These are phyloP conservation scores for Colletotrichum falcatum DNA, from an alignment of 2,329 filamentous ascomycete species.

Conservation along the genomic window DNA sequence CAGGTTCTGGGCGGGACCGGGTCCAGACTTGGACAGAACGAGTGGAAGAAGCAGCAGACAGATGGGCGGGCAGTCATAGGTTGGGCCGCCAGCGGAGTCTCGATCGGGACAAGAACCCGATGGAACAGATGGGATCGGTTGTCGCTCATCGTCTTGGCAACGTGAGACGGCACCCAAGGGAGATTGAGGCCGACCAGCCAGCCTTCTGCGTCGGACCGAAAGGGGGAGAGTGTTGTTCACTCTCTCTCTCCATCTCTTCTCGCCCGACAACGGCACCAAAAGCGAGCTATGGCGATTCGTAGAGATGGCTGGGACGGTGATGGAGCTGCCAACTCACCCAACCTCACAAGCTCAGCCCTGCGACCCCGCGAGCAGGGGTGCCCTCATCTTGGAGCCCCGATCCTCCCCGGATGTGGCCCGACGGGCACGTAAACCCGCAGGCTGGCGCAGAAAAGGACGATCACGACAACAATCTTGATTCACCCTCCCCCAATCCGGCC, in stretches of 20 bases:
- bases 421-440: background rate
- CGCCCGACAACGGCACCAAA: conserved; percentile 11
- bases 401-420: conserved; percentile 11
- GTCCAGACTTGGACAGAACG: conserved; percentile 8
- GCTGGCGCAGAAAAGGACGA: background rate
- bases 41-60: background rate
- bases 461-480: conserved; percentile 22
- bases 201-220: background rate
- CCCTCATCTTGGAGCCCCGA: conserved; percentile 3
- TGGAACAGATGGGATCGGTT: conserved; percentile 10
- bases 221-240: background rate
- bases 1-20: conserved; percentile 3
- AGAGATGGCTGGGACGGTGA: conserved; percentile 33
- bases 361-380: conserved; percentile 38
- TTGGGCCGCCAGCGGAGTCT: conserved; percentile 22
- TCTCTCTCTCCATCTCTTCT: conserved; percentile 6
- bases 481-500: background rate
- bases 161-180: conserved; percentile 18
- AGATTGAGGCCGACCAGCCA: conserved; percentile 22
- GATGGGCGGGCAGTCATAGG: background rate
- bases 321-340: conserved; percentile 42
- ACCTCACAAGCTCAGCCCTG: conserved; percentile 43
- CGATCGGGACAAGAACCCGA: conserved; percentile 6
- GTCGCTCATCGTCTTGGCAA: conserved; percentile 28
- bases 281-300: background rate